Base-by-base conservation (phyloP, 2,329 filamentous ascomycete species). In the Clonostachys solani region DNA sequence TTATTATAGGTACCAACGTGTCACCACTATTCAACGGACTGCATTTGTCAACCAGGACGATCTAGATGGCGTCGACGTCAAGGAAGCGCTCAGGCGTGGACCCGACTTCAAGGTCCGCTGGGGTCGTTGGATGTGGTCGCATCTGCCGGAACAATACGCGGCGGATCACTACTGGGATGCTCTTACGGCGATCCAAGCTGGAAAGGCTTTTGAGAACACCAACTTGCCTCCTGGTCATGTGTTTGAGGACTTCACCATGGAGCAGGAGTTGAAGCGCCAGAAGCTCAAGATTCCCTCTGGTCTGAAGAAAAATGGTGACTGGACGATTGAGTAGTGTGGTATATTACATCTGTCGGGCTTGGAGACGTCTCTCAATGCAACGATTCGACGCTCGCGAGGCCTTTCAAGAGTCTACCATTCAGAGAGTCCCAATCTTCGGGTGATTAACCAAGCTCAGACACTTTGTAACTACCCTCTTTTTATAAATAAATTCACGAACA, bases 91-190 rank as follows among this genome's bases (percentile, higher is more conserved):
- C 47, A 44, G 5, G 42, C 49, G 10, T 50, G 53, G 12, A 42
- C 46, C 23, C 40, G 10, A 17, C 33, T n/a, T 23, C 42, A 41
- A 17, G 36, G 38, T 10, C 18, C 43, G 12, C 23, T 33, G 15
- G 42, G 42, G 40, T 2, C 12, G 49, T 48, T 62, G 58, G 60
- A 47, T 56, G 35, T 54, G 47, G 49, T 43, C 46, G 6, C 60
- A 62, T 6, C 52, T 58, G 12, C 51, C 34, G 72, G 67, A 56
- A 46, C 51, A 54, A 43, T 60, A 65, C 23, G 58, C 56, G 1
- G 50, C 54, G 12, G 58, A 60, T 9, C 60, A 58, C 23, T 66
- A 60, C 40, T 23, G 46, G 3, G 46, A 56, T 18, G 58, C 53
- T 8, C 45, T 54, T 4, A 47, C 43, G 4, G 54, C 61, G 42